Conservation (phyloP, 2,329 filamentous ascomycete species). For the Neocucurbitaria cava region DNA sequence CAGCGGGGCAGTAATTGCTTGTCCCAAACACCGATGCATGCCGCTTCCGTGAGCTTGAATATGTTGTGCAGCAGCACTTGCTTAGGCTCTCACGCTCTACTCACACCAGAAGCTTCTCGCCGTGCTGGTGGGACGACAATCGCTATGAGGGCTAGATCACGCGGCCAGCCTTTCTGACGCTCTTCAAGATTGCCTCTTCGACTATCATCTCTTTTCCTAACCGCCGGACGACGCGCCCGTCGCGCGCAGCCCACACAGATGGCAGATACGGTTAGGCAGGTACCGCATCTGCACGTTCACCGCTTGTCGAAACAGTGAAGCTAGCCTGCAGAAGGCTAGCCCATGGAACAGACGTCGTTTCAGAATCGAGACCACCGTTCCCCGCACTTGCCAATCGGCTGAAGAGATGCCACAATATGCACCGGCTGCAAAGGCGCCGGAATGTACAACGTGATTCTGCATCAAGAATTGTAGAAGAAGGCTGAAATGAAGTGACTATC, state of each 20-base stretch:
- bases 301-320: constrained; percentile 29
- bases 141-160: neutral
- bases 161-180: neutral
- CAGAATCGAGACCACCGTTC: constrained; percentile 22
- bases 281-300: constrained; percentile 31
- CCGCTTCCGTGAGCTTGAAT: constrained; percentile 4
- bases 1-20: constrained; percentile 14
- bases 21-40: constrained; percentile 18
- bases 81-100: neutral
- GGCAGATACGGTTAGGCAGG: constrained; percentile 27
- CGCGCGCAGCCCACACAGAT: constrained; percentile 20
- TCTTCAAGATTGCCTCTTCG: neutral
- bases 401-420: constrained; percentile 6
- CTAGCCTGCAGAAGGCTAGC: constrained; percentile 21
- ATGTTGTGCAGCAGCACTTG: constrained; percentile 12
- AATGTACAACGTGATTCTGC: neutral
- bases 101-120: neutral
- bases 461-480: neutral
- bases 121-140: neutral
- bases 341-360: constrained; percentile 15
- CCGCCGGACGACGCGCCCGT: constrained; percentile 10
- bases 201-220: constrained; percentile 5
- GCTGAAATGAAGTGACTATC: neutral
- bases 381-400: constrained; percentile 32
- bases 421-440: neutral